Conservation (phyloP, 495 filamentous ascomycete species). For the Neurospora sp. region DNA sequence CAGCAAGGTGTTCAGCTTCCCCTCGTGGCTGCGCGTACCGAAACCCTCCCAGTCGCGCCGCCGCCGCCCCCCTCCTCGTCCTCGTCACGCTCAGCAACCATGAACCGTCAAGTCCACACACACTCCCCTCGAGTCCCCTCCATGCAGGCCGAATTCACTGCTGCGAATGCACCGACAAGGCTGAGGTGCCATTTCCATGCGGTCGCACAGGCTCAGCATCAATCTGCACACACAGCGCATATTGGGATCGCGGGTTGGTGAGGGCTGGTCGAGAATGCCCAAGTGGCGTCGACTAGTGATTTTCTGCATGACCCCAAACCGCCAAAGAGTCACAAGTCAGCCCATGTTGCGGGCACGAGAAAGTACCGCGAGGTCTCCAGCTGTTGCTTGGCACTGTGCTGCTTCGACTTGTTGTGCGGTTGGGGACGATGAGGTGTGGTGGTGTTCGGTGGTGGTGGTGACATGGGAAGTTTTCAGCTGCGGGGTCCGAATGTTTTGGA, state of each 20-base stretch:
- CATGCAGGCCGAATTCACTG: neutral
- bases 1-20: neutral
- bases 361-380: neutral
- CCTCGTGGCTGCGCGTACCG: neutral
- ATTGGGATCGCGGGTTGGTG: neutral
- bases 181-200: neutral
- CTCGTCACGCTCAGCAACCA: neutral
- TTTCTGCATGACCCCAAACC: neutral
- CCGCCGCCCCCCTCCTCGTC: neutral
- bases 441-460: neutral
- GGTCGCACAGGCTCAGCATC: neutral
- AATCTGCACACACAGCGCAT: neutral
- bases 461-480: neutral
- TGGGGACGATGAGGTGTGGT: neutral
- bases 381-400: neutral
- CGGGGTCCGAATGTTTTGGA: neutral
- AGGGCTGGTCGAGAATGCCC: neutral
- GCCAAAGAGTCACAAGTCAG: neutral
- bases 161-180: neutral
- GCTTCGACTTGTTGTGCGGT: neutral
- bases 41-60: neutral
- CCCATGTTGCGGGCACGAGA: neutral
- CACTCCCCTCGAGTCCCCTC: neutral
- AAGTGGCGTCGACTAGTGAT: neutral
- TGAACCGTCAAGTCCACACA: neutral